phyloP scores from a whole-genome alignment of 1,139 yeast genomes.

The Geotrichum reessii region DNA sequence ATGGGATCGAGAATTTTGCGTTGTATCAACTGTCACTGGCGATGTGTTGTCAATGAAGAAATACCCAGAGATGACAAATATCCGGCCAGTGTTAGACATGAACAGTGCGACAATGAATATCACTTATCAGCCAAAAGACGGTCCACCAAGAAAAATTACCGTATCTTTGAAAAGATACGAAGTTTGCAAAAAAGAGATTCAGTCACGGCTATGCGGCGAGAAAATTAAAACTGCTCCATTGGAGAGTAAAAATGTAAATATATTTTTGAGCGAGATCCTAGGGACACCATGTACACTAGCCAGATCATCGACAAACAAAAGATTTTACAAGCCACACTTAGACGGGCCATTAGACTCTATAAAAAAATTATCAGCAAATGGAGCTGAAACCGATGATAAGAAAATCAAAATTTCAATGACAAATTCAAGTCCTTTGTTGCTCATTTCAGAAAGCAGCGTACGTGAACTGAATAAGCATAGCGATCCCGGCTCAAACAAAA shows the following conservation, averaged over 20 bases:
- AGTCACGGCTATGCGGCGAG: slow-evolving; percentile 20
- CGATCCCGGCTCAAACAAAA: slow-evolving; percentile 14
- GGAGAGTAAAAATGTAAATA: slow-evolving; percentile 22
- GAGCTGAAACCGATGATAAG: background rate
- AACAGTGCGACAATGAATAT: slow-evolving; percentile 19
- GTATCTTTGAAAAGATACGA: slow-evolving; percentile 18
- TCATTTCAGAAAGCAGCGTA: slow-evolving; percentile 35
- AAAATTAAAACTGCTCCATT: slow-evolving; percentile 21
- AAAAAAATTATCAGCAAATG: background rate
- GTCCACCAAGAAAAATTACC: slow-evolving; percentile 16
- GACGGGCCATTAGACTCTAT: slow-evolving; percentile 13
- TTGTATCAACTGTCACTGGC: slow-evolving; percentile 30
- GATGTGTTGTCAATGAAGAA: slow-evolving; percentile 35
- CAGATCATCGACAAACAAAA: slow-evolving; percentile 19
- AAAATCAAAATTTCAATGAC: background rate
- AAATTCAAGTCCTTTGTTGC: slow-evolving; percentile 36
- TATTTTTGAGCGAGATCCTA: slow-evolving; percentile 31
- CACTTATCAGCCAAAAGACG: slow-evolving; percentile 5
- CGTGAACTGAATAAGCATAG: slow-evolving; percentile 24
- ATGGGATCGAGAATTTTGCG: slow-evolving; percentile 39
- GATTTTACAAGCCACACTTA: slow-evolving; percentile 20
- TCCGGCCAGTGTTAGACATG: slow-evolving; percentile 31
- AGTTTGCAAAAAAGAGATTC: slow-evolving; percentile 5
- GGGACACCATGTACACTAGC: slow-evolving; percentile 37
- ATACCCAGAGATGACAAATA: slow-evolving; percentile 34